A percentile compares a stretch with the other conserved stretches of the same genome.
Conservation (phyloP, 768 basidiomycete genomes). For the Cantharellus cinnabarinus region DNA sequence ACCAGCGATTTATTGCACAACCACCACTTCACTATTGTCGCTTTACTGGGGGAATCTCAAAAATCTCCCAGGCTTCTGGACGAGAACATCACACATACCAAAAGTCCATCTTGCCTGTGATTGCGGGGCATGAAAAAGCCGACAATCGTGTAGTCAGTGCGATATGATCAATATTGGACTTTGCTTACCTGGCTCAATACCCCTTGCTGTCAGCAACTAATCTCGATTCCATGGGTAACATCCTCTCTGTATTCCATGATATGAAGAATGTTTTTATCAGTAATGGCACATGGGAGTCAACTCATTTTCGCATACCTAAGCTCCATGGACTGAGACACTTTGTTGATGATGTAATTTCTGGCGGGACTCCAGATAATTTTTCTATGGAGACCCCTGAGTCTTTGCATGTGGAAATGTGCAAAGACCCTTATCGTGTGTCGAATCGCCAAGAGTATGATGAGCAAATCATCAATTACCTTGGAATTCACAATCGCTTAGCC, state of each 20-base stretch:
- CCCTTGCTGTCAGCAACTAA: background rate
- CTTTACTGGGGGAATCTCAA: background rate
- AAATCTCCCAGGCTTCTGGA: background rate
- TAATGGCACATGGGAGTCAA: background rate
- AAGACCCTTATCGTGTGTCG: too few species aligned
- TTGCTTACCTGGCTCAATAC: background rate
- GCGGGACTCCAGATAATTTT: background rate
- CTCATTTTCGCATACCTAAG: background rate
- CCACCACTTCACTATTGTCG: background rate
- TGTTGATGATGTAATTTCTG: background rate
- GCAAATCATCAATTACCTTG: too few species aligned
- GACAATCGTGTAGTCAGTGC: background rate
- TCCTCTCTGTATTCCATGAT: background rate
- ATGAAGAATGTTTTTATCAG: background rate
- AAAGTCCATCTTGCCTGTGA: background rate
- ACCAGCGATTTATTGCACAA: background rate
- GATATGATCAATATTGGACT: background rate
- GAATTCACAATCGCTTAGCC: too few species aligned
- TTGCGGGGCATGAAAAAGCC: background rate
- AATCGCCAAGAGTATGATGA: too few species aligned
- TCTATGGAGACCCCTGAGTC: background rate
- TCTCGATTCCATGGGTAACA: background rate
- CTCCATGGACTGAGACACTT: background rate
- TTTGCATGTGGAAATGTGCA: too few species aligned
- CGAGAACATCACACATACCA: background rate